These are phyloP conservation scores for Collybiopsis confluens DNA, from an alignment of 768 basidiomycete species.

Conservation along the genomic window DNA sequence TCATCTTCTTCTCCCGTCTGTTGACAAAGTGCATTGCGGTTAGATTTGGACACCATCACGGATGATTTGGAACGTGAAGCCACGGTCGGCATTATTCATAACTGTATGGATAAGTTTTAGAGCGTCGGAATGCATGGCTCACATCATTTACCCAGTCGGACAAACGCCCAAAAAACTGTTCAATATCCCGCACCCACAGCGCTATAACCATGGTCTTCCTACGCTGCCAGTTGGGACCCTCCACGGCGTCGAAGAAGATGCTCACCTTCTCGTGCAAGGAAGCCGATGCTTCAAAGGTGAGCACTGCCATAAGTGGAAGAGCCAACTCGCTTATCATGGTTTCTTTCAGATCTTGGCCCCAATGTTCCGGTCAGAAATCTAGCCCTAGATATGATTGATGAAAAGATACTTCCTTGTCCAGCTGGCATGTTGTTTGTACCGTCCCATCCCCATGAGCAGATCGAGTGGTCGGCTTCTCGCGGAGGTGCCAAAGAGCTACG, in stretches of 20 bases:
- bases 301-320: background rate
- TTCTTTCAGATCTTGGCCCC: slow-evolving; percentile 42
- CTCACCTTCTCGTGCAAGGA: slow-evolving; percentile 60
- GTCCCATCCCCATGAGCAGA: slow-evolving; percentile 57
- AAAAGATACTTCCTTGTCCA: slow-evolving; percentile 59
- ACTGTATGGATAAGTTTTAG: slow-evolving; percentile 48
- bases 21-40: no score
- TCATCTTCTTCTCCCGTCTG: background rate
- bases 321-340: background rate
- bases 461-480: slow-evolving; percentile 58
- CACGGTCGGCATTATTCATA: slow-evolving; percentile 92
- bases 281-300: slow-evolving; percentile 54
- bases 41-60: slow-evolving; percentile 81
- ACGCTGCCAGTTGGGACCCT: slow-evolving; percentile 67
- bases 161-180: slow-evolving; percentile 92
- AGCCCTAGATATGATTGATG: slow-evolving; percentile 51
- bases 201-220: slow-evolving; percentile 67
- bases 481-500: slow-evolving; percentile 52
- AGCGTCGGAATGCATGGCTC: background rate
- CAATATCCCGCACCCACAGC: slow-evolving; percentile 64
- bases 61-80: slow-evolving; percentile 89
- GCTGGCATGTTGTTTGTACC: slow-evolving; percentile 56
- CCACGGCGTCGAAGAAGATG: slow-evolving; percentile 84
- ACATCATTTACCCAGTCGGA: slow-evolving; percentile 50
- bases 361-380: slow-evolving; percentile 45